Conservation (phyloP, 1,284 basidiomycete species). For the Rhodotorula glutinis region DNA sequence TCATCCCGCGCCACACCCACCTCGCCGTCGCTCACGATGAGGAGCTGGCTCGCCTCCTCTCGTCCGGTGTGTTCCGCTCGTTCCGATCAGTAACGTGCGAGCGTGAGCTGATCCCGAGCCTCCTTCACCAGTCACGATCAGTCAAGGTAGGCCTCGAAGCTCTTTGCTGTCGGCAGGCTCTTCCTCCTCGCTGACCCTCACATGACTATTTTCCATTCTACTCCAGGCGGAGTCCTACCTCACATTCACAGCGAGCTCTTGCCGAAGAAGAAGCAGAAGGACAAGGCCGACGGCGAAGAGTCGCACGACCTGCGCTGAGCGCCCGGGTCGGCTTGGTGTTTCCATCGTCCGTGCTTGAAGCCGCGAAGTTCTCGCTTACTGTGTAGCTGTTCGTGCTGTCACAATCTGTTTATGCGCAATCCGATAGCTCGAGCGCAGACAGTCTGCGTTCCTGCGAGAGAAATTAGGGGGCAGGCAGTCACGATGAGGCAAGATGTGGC, state of each 20-base stretch:
- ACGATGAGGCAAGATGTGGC: too few species aligned
- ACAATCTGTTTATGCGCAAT: too few species aligned
- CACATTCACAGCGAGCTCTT: slow-evolving; percentile 3
- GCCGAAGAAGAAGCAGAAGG: not conserved
- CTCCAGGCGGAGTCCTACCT: slow-evolving; percentile 42
- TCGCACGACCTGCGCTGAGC: not conserved
- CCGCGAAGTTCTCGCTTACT: not conserved
- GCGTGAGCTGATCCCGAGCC: not conserved
- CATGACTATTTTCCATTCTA: too few species aligned
- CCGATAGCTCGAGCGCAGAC: too few species aligned
- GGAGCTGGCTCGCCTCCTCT: slow-evolving; percentile 64
- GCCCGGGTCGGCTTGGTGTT: not conserved
- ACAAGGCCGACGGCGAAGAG: not conserved
- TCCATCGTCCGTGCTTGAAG: not conserved
- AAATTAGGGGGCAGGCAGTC: too few species aligned
- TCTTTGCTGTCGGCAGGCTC: not conserved
- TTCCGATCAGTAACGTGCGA: too few species aligned
- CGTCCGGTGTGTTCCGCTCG: slow-evolving; percentile 49
- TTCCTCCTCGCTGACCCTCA: not conserved
- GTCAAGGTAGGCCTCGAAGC: slow-evolving; percentile 58
- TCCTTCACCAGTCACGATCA: slow-evolving; percentile 63
- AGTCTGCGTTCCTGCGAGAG: too few species aligned
- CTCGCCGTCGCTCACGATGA: slow-evolving; percentile 66
- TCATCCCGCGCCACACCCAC: slow-evolving; percentile 83
- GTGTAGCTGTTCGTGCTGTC: not conserved